Base-by-base conservation (phyloP, 352 stramenopile genomes). In the Phytophthora pisi region DNA sequence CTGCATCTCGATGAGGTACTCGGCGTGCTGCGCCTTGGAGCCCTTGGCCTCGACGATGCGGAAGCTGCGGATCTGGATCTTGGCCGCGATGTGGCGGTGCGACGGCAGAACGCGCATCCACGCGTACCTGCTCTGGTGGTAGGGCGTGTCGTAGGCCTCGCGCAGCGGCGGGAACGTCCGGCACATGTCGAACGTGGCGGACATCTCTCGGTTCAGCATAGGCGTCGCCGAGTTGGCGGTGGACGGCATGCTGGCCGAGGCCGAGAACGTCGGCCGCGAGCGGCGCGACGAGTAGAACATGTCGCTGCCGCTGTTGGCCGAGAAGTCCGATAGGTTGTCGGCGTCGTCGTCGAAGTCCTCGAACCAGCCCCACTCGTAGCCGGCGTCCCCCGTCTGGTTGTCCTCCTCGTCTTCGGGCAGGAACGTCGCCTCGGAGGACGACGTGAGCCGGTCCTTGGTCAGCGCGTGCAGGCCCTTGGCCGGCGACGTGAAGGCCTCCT, bases 1-100 rank as follows among this genome's bases (percentile, higher is more conserved):
- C 62, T 90, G 79, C 59, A 91, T 72, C 71, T 95, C 84, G 36
- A 95, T 78, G 38, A 92, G 72, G 61, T 92, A 95, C 79, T 95
- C 87, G 66, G 84, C 87, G 60, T 93, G 83, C 65, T 89, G 82
- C 20, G 69, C 78, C 52, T 78, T 78, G 7, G 65, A 84, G 13
- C 23, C 57, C 42, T 74, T 72, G 15, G 68, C 67, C 63, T 91
- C 81, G 7, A 95, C 84, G 57, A 95, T 93, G 9, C 87, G 84
- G 70, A 95, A 95, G 70, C 81, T 93, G 43, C 82, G 84, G 62
- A 95, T 89, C 72, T 91, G 80, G 46, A 95, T 82, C 62, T 91
- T 92, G 53, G 82, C 87, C 2, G 81, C 83, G 43, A 93, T 88
- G 55, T 91, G 87, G 13, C 84, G 82, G 63, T 91, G 73, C n/a